Conservation (phyloP, 345 rosid genomes). For the Acer yangbiense region DNA sequence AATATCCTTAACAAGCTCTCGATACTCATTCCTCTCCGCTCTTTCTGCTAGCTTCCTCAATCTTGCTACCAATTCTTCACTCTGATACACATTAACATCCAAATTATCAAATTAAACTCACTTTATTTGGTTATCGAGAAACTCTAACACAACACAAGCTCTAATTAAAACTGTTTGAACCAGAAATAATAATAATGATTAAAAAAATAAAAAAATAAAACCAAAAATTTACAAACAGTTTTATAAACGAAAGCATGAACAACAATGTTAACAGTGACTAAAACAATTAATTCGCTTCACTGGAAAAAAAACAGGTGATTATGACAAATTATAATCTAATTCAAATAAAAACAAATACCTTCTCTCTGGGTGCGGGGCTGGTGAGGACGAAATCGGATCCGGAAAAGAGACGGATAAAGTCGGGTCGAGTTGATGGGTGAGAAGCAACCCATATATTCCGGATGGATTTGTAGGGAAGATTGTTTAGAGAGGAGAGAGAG, state of each 20-base stretch:
- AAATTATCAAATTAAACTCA: not conserved
- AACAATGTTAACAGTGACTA: not conserved
- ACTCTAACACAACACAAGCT: too few relatives aligned
- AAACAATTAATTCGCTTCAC: not conserved
- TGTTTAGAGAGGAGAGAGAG: constrained; percentile 41
- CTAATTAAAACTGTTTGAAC: too few relatives aligned
- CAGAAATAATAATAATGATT: too few relatives aligned
- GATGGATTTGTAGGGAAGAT: constrained; percentile 56
- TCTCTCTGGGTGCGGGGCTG: constrained; percentile 78
- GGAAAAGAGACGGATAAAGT: constrained; percentile 47
- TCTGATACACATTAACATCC: constrained; percentile 36
- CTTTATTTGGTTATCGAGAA: not conserved
- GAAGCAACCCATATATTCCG: constrained; percentile 62
- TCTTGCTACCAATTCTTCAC: constrained; percentile 75
- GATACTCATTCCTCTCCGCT: constrained; percentile 80
- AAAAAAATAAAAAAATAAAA: too few relatives aligned
- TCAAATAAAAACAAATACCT: constrained; percentile 40
- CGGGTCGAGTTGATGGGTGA: constrained; percentile 50
- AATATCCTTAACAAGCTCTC: constrained; percentile 90
- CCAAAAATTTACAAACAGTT: too few relatives aligned
- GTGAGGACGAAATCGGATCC: constrained; percentile 58
- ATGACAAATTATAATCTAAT: not conserved
- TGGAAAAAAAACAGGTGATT: not conserved
- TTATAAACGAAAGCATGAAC: too few relatives aligned
- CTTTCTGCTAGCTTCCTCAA: constrained; percentile 64